Evolutionary conservation across 176 grass and related monocot species (phyloP).

Genomic region (Poa pratensis): DNA sequence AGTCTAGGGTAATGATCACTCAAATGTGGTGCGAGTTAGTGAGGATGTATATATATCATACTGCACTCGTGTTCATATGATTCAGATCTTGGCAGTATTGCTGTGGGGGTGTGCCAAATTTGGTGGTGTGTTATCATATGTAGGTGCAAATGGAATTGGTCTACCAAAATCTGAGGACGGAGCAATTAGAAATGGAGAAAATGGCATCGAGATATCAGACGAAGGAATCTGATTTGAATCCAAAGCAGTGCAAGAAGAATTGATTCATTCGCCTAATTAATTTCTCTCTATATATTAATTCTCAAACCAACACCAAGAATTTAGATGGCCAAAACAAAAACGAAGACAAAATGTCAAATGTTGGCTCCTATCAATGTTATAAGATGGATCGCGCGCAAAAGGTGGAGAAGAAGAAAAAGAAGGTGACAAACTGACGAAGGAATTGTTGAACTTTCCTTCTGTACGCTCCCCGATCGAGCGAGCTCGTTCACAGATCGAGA

Average conservation of each 20-base stretch:
- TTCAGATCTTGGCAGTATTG: slow-evolving; percentile 51
- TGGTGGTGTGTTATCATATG: slow-evolving; percentile 81
- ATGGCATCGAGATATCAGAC: slow-evolving; percentile 32
- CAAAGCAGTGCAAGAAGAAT: slow-evolving; percentile 37
- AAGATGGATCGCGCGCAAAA: slow-evolving; percentile 45
- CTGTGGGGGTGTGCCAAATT: slow-evolving; percentile 37
- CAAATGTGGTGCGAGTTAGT: slow-evolving; percentile 32
- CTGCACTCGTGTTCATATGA: slow-evolving; percentile 3
- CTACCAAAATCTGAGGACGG: slow-evolving; percentile 38
- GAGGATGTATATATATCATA: slow-evolving; percentile 4
- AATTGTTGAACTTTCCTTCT: slow-evolving; percentile 75
- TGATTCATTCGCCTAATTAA: slow-evolving; percentile 51
- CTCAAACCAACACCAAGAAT: slow-evolving; percentile 65
- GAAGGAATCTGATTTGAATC: slow-evolving; percentile 43
- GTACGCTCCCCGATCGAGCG: slow-evolving; percentile 33
- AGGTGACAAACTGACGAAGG: slow-evolving; percentile 50
- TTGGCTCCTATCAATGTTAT: slow-evolving; percentile 60
- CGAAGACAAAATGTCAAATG: slow-evolving; percentile 48
- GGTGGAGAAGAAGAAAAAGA: slow-evolving; percentile 35
- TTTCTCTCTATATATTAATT: slow-evolving; percentile 58
- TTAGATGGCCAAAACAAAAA: slow-evolving; percentile 49
- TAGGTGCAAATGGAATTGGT: slow-evolving; percentile 48
- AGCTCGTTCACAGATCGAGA: slow-evolving; percentile 81
- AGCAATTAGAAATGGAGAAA: slow-evolving; percentile 19
- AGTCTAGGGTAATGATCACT: slow-evolving; percentile 34